A percentile compares a stretch with the other conserved stretches of the same genome.
Conservation (phyloP, 192 early-diverging fungal genomes). For the Backusella morwellensis region DNA sequence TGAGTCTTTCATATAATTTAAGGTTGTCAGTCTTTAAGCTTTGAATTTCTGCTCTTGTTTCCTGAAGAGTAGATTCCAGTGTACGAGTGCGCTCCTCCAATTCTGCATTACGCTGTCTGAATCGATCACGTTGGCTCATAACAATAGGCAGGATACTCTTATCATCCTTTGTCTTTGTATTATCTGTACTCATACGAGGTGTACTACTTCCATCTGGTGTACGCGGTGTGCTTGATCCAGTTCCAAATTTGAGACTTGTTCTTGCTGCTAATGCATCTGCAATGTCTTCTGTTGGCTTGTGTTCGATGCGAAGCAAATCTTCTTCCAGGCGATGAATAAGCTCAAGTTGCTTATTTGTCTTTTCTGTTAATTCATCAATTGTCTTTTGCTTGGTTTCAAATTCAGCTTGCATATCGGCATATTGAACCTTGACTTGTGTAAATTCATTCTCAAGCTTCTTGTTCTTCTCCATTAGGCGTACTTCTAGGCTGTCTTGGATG, state of each 20-base stretch:
- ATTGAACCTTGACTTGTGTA: conserved; percentile 54
- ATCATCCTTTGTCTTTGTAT: conserved; percentile 20
- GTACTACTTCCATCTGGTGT: conserved; percentile 6
- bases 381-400: conserved; percentile 24
- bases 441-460: conserved; percentile 74
- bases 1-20: conserved; percentile 86
- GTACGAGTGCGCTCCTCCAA: conserved; percentile 70
- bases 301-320: conserved; percentile 51
- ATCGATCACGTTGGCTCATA: conserved; percentile 85
- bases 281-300: conserved; percentile 7
- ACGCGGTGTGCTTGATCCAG: not conserved
- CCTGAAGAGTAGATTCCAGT: conserved; percentile 45
- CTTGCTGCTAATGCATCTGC: conserved; percentile 1
- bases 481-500: conserved; percentile 66
- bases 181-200: not conserved
- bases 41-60: conserved; percentile 63
- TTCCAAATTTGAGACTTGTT: not conserved
- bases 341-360: conserved; percentile 37
- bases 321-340: conserved; percentile 55
- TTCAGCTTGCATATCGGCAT: conserved; percentile 31
- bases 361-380: conserved; percentile 35
- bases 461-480: conserved; percentile 79
- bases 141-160: conserved; percentile 79
- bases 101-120: conserved; percentile 84
- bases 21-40: conserved; percentile 81